These are phyloP conservation scores for Sophora flavescens DNA, from an alignment of 306 rosid species.

Conservation along the genomic window DNA sequence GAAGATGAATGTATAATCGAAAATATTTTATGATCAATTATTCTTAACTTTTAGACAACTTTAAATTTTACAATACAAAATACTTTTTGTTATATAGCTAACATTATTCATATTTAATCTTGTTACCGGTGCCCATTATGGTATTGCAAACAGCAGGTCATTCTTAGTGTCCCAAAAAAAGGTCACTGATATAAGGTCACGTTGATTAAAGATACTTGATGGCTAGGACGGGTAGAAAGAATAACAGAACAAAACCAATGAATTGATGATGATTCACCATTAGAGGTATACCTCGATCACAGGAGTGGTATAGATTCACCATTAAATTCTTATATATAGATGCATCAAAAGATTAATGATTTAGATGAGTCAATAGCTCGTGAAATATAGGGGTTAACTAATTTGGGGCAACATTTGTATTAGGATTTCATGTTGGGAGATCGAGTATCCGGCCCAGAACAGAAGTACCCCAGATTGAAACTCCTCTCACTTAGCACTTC, in stretches of 20 bases:
- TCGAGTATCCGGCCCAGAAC: no score
- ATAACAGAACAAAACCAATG: conserved; percentile 18
- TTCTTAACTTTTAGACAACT: no score
- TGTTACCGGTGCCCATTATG: neutral
- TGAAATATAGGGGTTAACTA: neutral
- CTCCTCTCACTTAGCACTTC: no score
- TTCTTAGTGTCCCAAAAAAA: neutral
- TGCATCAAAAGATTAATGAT: neutral
- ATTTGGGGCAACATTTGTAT: neutral
- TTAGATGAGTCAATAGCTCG: conserved; percentile 5
- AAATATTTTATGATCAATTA: no score
- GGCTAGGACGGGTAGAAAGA: neutral
- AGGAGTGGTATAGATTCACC: conserved; percentile 35
- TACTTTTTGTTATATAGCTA: no score
- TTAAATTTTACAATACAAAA: no score
- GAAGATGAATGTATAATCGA: no score
- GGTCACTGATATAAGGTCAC: neutral
- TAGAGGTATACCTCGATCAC: conserved; percentile 64
- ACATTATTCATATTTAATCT: neutral
- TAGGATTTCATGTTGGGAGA: neutral
- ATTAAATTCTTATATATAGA: no score
- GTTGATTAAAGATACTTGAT: neutral
- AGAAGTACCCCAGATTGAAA: no score
- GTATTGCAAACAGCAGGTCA: neutral
- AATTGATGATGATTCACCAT: conserved; percentile 34